Evolutionary conservation across 352 stramenopile species (phyloP).

Genomic region (Phytopythium aichiense): DNA sequence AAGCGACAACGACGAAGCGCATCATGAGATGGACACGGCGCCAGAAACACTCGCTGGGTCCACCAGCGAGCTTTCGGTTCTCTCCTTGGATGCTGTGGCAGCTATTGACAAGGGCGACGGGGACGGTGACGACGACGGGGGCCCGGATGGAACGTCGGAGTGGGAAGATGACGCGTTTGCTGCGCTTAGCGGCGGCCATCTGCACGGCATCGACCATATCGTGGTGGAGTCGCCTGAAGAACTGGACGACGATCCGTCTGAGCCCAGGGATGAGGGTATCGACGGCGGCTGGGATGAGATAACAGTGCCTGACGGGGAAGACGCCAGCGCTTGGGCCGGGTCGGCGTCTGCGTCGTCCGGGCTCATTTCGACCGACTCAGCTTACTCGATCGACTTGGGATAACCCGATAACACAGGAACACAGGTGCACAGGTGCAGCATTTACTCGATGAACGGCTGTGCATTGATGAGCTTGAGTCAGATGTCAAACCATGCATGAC

Average conservation of each 20-base stretch:
- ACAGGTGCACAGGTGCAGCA: slow-evolving; percentile 3
- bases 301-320: background rate
- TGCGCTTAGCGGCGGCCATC: background rate
- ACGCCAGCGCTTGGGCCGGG: background rate
- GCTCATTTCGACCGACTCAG: slow-evolving; percentile 43
- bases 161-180: background rate
- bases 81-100: background rate
- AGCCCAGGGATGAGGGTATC: background rate
- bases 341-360: background rate
- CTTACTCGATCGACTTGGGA: slow-evolving; percentile 49
- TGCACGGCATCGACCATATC: background rate
- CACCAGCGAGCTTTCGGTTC: background rate
- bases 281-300: background rate
- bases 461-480: background rate
- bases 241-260: background rate
- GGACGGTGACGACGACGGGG: background rate
- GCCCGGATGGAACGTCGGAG: background rate
- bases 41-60: background rate
- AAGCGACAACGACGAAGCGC: background rate
- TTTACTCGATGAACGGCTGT: background rate
- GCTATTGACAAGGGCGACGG: background rate
- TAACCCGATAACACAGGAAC: slow-evolving; percentile 12
- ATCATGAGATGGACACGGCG: background rate
- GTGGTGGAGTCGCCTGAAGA: background rate
- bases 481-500: background rate